Evolutionary conservation across 2,329 filamentous ascomycete species (phyloP), one percentile per base, ranked within the genome.

Genomic region (Aspergillus calidoustus): DNA sequence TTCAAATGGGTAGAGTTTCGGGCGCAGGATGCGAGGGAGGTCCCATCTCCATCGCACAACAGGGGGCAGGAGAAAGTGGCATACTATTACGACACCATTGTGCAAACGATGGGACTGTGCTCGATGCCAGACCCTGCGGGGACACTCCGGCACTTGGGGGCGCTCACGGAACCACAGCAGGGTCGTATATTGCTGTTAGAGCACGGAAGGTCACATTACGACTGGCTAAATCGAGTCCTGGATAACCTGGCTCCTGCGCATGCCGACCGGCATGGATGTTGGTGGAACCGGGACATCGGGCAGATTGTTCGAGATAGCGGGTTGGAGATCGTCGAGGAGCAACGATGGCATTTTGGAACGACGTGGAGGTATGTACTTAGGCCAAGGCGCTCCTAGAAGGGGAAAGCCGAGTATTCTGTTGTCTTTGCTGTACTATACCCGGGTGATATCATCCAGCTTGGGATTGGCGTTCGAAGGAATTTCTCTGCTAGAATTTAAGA

Each of bases 221-320:
- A 67, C 25, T 82, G 80, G 79, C 43, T 83, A 64, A 83, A 84
- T 70, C 69, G 70, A 4, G 72, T 82, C 13, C 68, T 84, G 59
- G 81, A 83, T 66, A 79, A 79, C 54, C 68, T 80, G 59, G 82
- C 82, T 2, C 73, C 79, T 4, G 73, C 76, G 44, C 82, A 83
- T 71, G 82, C 82, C 38, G 73, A 82, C 64, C 73, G 76, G n/a
- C 80, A 82, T 72, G 82, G 82, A 17, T 84, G 82, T 68, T 84
- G 82, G 81, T 83, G 79, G 76, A 84, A 84, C 69, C 76, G 80
- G 44, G 81, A 84, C 74, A 82, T 84, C 51, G 80, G 79, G 38
- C 71, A 75, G 58, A 78, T 83, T 64, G 75, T 83, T n/a, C 66
- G 71, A 57, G 72, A 80, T 60, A 82, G 80, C 66, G 81, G 80